Evolutionary conservation across 2,329 filamentous ascomycete species (phyloP), one percentile per base, ranked within the genome.

Genomic region (Fusarium sp.): DNA sequence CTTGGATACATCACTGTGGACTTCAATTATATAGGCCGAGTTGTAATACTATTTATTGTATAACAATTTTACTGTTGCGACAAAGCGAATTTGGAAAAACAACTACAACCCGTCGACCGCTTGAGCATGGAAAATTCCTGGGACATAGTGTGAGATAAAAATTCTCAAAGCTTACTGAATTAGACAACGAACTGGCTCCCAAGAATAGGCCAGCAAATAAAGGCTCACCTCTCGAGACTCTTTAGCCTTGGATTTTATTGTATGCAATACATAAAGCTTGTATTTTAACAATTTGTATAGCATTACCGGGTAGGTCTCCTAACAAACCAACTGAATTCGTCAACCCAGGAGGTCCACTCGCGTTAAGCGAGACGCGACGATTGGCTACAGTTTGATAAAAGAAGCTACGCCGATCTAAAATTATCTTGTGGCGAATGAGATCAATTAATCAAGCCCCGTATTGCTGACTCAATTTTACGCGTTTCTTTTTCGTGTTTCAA

Each of bases 81-180:
- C 6, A 30, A 1, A 3, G 10, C 7, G 2, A 12, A 8, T 18
- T 8, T 3, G 8, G 18, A 20, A 17, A 9, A 8, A 26, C 2
- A 11, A 3, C 0, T 17, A 35, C 1, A 8, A 35, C 14, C 1
- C 14, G 32, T 15, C 0, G 2, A 0, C 8, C 1, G 32, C 6
- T 15, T 15, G 32, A 35, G 32, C 13, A 8, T 1, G 3, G 7
- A 17, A 7, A n/a, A 4, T n/a, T 12, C 8, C 2, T 6, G 11
- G 1, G 8, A 30, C 1, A 1, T n/a, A 14, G 4, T 5, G 0
- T 5, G 2, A 1, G 8, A 5, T 3, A 18, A 2, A n/a, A 5
- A n/a, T n/a, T 30, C 5, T 50, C 3, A 6, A n/a, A 10, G 5
- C 3, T 18, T 12, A n/a, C 10, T 14, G 3, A 18, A 18, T 32